These are phyloP conservation scores for Linum trigynum DNA, from an alignment of 345 rosid species.

Conservation along the genomic window DNA sequence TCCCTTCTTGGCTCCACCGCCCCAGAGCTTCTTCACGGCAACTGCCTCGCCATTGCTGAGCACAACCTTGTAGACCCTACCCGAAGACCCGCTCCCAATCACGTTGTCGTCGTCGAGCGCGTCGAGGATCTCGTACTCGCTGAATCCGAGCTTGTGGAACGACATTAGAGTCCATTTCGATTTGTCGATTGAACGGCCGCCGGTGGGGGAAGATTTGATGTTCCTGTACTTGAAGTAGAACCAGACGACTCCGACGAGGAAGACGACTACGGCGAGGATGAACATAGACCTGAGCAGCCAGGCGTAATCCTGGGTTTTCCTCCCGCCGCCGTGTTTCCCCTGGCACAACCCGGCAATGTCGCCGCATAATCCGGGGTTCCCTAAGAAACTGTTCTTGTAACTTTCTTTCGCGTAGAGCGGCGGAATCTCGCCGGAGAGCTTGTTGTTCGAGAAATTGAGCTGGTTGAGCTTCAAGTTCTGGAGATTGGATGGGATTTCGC, in stretches of 20 bases:
- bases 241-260: slow-evolving; percentile 66
- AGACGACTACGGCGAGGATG: slow-evolving; percentile 52
- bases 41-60: slow-evolving; percentile 73
- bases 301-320: slow-evolving; percentile 40
- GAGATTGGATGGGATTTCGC: neutral
- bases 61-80: slow-evolving; percentile 89
- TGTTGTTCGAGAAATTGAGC: neutral
- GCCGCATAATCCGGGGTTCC: slow-evolving; percentile 82
- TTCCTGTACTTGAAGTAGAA: slow-evolving; percentile 69
- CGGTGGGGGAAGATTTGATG: slow-evolving; percentile 20
- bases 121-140: slow-evolving; percentile 77
- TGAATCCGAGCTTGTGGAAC: slow-evolving; percentile 86
- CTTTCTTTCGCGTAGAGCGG: slow-evolving; percentile 40
- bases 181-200: slow-evolving; percentile 52
- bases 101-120: slow-evolving; percentile 88
- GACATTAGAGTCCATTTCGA: slow-evolving; percentile 96
- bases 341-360: slow-evolving; percentile 19
- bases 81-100: slow-evolving; percentile 81
- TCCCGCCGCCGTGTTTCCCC: slow-evolving; percentile 10
- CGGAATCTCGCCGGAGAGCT: neutral
- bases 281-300: slow-evolving; percentile 78
- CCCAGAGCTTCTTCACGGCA: slow-evolving; percentile 94
- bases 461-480: neutral
- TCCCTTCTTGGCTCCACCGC: slow-evolving; percentile 46
- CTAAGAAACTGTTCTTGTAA: slow-evolving; percentile 59